A percentile compares a stretch with the other conserved stretches of the same genome.
Conservation (phyloP, 2,329 filamentous ascomycete species). For the Colletotrichum acutatum region DNA sequence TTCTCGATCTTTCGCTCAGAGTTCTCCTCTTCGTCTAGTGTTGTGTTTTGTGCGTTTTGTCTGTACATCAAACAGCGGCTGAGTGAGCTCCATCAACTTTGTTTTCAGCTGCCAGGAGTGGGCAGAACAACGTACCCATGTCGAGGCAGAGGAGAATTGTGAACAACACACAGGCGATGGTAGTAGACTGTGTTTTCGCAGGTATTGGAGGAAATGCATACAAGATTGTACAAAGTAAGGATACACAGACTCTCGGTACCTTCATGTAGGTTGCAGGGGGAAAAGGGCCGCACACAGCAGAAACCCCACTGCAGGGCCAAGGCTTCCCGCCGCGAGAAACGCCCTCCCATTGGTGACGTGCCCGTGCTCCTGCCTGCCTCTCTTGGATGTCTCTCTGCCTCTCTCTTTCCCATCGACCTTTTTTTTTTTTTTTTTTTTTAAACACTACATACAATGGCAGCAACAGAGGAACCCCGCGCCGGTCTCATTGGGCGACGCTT, state of each 20-base stretch:
- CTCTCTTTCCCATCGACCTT: neutral
- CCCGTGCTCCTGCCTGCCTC: neutral
- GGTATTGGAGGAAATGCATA: neutral
- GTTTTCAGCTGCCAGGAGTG: conserved; percentile 8
- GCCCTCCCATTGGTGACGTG: neutral
- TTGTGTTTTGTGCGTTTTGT: neutral
- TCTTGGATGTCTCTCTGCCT: neutral
- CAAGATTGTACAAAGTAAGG: neutral
- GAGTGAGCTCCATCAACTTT: neutral
- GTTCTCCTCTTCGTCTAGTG: neutral
- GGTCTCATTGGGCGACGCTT: conserved; percentile 30
- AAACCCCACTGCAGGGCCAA: conserved; percentile 4
- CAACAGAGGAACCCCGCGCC: conserved; percentile 20
- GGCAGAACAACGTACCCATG: conserved; percentile 7
- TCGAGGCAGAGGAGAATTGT: neutral
- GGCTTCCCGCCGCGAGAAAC: neutral
- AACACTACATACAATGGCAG: neutral
- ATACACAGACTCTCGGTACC: neutral
- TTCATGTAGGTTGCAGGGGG: neutral
- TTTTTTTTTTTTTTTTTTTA: too few relatives aligned
- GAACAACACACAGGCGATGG: too few relatives aligned
- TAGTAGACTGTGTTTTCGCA: neutral
- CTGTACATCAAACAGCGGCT: conserved; percentile 9
- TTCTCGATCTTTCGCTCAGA: neutral
- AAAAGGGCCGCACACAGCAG: conserved; percentile 4